These are phyloP conservation scores for Trichoderma asperelloides DNA, from an alignment of 495 filamentous ascomycete species.

Conservation along the genomic window DNA sequence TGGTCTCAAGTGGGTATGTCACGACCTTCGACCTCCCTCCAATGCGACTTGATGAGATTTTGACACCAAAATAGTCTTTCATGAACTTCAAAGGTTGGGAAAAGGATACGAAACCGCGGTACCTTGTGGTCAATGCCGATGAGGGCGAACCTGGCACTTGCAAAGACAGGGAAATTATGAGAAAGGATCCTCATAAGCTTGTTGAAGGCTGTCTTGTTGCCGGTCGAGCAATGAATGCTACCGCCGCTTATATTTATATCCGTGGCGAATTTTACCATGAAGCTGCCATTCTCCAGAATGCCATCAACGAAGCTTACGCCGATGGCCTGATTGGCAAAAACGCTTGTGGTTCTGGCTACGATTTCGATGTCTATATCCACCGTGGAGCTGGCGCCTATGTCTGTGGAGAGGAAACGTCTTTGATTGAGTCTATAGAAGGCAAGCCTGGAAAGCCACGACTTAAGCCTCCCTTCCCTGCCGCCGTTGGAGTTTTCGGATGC, in stretches of 20 bases:
- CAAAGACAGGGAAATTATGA: conserved; percentile 99
- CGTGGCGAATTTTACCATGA: conserved; percentile 98
- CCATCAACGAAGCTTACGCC: conserved; percentile 94
- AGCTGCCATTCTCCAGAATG: conserved; percentile 83
- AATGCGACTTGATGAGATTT: neutral
- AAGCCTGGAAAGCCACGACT: conserved; percentile 97
- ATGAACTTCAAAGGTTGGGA: conserved; percentile 99
- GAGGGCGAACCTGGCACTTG: conserved; percentile 98
- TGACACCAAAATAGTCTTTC: conserved; percentile 59
- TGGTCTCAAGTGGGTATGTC: conserved; percentile 89
- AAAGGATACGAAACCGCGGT: conserved; percentile 91
- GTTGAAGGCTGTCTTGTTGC: conserved; percentile 95
- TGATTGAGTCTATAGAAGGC: conserved; percentile 96
- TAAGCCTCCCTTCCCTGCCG: conserved; percentile 96
- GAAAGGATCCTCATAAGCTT: conserved; percentile 98
- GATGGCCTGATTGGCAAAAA: conserved; percentile 95
- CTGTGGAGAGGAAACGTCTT: conserved; percentile 93
- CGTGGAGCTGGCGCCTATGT: conserved; percentile 96
- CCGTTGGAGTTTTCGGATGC: conserved; percentile 95
- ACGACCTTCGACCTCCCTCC: neutral
- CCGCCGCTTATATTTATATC: conserved; percentile 98
- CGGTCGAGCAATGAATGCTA: conserved; percentile 94
- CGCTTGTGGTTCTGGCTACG: conserved; percentile 90
- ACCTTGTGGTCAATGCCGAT: conserved; percentile 95
- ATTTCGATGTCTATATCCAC: conserved; percentile 96